Base-by-base conservation (phyloP, 2,329 filamentous ascomycete species). In the Nectriaceae sp. region DNA sequence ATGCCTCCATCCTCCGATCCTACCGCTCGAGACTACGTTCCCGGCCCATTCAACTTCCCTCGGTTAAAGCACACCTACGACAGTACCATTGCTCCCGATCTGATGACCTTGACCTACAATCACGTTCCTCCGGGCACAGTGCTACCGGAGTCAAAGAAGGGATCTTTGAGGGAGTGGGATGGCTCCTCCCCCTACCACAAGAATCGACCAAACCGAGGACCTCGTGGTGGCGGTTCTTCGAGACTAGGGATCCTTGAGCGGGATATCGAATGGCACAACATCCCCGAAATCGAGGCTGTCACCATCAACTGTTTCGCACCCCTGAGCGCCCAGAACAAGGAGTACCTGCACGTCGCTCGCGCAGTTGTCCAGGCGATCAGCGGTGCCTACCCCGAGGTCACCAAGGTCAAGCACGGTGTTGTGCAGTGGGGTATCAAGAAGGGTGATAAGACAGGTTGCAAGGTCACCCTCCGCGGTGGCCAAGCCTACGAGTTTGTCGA, bases 121-220 rank as follows among this genome's bases (percentile, higher is more conserved):
- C 94, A 99, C 75, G 83, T 76, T 44, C 89, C 90, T 2, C 92
- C 92, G 0, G 92, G 91, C 50, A 88, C 87, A 5, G 77, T 68
- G 58, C 61, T 65, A 26, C 68, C 70, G n/a, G 70, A 74, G 44
- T 72, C 70, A 19, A 59, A 61, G 45, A 73, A 78, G 53, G 83
- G 90, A 52, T 84, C 89, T 54, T 75, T 97, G 60, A 84, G 94
- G 48, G 75, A 81, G 61, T 99, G 94, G 94, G 88, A 93, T 52
- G 92, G 87, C 61, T 89, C 87, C 44, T 96, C 90, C 6, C 94
- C 93, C 3, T 99, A 99, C 74, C 92, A 92, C 78, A 90, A 91
- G 75, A 96, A 96, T 71, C 82, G 94, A 61, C 88, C 89, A 4
- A 82, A 89, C 57, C 86, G 94, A 55, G 89, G 87, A 1, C 94